phyloP scores from a whole-genome alignment of 2,329 filamentous ascomycete species.

The Colletotrichum tabaci region DNA sequence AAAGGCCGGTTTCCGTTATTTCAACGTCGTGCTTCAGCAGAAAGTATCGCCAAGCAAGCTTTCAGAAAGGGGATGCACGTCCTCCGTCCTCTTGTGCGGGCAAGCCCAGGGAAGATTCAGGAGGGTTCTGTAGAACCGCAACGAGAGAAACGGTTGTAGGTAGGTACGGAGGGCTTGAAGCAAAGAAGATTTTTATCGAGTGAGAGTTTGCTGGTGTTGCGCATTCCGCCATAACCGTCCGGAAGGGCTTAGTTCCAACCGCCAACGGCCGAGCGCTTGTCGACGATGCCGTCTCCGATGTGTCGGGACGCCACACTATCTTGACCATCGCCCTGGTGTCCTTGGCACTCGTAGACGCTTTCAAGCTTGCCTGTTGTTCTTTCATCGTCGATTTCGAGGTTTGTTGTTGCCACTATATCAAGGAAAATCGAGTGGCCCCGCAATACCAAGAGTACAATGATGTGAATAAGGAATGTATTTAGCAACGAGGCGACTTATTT shows the following conservation, averaged over 20 bases:
- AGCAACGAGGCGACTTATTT: background rate
- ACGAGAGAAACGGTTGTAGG: background rate
- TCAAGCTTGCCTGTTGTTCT: background rate
- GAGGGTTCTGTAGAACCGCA: conserved; percentile 14
- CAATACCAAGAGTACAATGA: background rate
- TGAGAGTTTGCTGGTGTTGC: conserved; percentile 1
- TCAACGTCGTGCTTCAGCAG: conserved; percentile 21
- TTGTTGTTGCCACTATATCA: conserved; percentile 3
- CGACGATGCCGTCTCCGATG: background rate
- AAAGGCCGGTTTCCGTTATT: conserved; percentile 1
- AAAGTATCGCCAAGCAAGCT: conserved; percentile 6
- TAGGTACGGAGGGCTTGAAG: no score
- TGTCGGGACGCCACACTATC: background rate
- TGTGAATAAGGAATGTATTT: background rate
- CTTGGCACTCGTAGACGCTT: background rate
- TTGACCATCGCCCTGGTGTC: background rate
- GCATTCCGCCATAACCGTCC: conserved; percentile 25
- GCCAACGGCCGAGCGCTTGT: conserved; percentile 17
- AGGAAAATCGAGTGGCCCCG: background rate
- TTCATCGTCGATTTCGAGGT: background rate
- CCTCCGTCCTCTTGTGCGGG: background rate
- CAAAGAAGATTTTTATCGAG: background rate
- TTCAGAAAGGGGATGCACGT: background rate
- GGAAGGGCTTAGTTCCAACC: conserved; percentile 3
- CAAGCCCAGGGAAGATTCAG: conserved; percentile 5